These are phyloP conservation scores for Novakomyces olei DNA, from an alignment of 805 yeast genomes.

Conservation along the genomic window DNA sequence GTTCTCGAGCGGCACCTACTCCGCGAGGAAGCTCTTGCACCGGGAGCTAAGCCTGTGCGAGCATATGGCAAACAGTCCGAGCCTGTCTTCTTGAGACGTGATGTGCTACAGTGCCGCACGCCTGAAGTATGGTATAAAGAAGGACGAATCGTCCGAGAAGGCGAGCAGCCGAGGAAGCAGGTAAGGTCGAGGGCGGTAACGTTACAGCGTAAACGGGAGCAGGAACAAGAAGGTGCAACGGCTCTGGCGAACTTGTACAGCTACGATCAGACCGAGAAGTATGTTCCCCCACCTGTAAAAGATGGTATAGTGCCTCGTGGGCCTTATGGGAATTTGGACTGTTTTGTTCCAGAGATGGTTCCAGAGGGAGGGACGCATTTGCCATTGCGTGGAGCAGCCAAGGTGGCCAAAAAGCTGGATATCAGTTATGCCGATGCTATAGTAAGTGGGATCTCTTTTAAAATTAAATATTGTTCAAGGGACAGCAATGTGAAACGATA, in stretches of 20 bases:
- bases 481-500: no score
- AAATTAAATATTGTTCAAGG: no score
- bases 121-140: conserved; percentile 70
- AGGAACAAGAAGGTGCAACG: conserved; percentile 11
- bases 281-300: conserved; percentile 38
- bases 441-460: no score
- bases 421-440: conserved; percentile 77
- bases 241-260: conserved; percentile 40
- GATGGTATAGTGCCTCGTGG: conserved; percentile 55
- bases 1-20: conserved; percentile 56
- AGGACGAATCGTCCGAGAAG: conserved; percentile 55
- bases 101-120: conserved; percentile 41
- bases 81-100: conserved; percentile 35
- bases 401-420: conserved; percentile 48
- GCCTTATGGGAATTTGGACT: conserved; percentile 64
- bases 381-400: conserved; percentile 26
- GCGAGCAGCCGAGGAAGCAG: conserved; percentile 40
- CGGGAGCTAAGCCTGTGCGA: conserved; percentile 25
- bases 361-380: conserved; percentile 58
- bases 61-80: conserved; percentile 22
- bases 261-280: conserved; percentile 52
- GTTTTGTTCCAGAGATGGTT: conserved; percentile 57
- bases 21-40: conserved; percentile 48
- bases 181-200: conserved; percentile 15
- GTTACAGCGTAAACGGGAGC: conserved; percentile 10